A percentile compares a stretch with the other conserved stretches of the same genome.
Conservation (phyloP, 2,329 filamentous ascomycete genomes). For the Fusarium protoensiforme region DNA sequence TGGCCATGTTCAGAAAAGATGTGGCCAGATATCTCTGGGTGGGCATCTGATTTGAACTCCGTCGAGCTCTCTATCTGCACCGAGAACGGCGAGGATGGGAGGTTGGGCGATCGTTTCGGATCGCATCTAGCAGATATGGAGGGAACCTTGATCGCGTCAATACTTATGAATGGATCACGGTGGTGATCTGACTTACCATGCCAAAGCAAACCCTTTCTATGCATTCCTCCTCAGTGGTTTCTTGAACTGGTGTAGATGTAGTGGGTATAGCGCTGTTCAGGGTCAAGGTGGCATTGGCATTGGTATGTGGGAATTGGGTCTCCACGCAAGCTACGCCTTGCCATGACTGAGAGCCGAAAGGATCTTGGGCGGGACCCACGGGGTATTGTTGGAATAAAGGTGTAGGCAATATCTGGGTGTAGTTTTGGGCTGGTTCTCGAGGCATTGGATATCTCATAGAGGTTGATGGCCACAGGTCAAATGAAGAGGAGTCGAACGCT, state of each 20-base stretch:
- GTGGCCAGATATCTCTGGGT: not conserved
- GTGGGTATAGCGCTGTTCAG: not conserved
- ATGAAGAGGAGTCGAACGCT: not conserved
- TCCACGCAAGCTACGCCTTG: not conserved
- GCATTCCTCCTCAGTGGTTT: accelerated
- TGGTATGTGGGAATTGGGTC: not conserved
- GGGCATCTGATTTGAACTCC: not conserved
- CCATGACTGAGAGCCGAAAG: not conserved
- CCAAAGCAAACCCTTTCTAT: conserved; percentile 16
- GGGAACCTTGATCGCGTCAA: not conserved
- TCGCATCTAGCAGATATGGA: conserved; percentile 4
- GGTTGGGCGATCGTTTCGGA: accelerated
- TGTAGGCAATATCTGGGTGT: accelerated
- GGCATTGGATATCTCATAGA: too few relatives aligned
- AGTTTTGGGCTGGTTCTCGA: not conserved
- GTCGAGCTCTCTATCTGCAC: conserved; percentile 5
- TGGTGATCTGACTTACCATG: not conserved
- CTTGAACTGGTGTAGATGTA: not conserved
- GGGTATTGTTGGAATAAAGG: not conserved
- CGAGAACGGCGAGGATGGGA: not conserved
- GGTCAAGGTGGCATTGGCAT: too few relatives aligned
- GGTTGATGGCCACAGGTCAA: not conserved
- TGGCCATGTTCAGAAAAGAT: conserved; percentile 11
- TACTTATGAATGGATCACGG: accelerated
- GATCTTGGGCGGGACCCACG: not conserved